These are phyloP conservation scores for Acanthamoeba sp. DNA, from an alignment of 208 protist species.

Conservation along the genomic window DNA sequence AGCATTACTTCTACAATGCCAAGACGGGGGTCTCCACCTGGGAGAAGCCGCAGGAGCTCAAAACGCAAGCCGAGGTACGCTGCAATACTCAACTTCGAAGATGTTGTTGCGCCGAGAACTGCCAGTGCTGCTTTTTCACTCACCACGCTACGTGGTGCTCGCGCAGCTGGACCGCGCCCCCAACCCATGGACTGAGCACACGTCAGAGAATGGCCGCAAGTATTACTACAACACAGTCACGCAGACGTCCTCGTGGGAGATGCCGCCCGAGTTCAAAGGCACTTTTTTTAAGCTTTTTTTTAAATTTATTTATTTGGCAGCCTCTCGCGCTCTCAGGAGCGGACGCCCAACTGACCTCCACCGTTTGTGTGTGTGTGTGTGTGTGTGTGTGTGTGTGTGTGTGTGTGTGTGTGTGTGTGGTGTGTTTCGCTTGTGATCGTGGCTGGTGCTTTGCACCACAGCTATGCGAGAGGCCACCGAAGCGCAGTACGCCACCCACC, in stretches of 20 bases:
- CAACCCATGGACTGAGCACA: slow-evolving; percentile 82
- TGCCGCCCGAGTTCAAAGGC: slow-evolving; percentile 70
- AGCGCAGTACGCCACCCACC: background rate
- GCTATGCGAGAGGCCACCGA: background rate
- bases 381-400: too few relatives aligned
- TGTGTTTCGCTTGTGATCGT: background rate
- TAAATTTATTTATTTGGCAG: too few relatives aligned
- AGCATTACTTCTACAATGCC: slow-evolving; percentile 83
- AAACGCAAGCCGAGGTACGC: background rate
- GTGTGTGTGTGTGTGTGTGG: too few relatives aligned
- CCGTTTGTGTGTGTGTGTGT: too few relatives aligned
- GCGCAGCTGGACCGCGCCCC: background rate
- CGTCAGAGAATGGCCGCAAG: slow-evolving; percentile 75
- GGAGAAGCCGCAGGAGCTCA: slow-evolving; percentile 82
- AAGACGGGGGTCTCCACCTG: slow-evolving; percentile 74
- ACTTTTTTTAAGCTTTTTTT: too few relatives aligned
- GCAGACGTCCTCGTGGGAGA: slow-evolving; percentile 75
- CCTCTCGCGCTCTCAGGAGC: too few relatives aligned
- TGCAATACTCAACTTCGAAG: too few relatives aligned
- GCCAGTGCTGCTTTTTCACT: background rate
- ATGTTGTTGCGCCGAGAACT: too few relatives aligned
- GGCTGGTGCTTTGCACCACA: background rate
- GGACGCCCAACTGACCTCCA: slow-evolving; percentile 25
- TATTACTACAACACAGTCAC: slow-evolving; percentile 81
- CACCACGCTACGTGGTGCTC: background rate